Percentiles rank a stretch among this genome's conserved stretches.
Conservation (phyloP, 2,329 filamentous ascomycete genomes). For the Epichloe hybrida region DNA sequence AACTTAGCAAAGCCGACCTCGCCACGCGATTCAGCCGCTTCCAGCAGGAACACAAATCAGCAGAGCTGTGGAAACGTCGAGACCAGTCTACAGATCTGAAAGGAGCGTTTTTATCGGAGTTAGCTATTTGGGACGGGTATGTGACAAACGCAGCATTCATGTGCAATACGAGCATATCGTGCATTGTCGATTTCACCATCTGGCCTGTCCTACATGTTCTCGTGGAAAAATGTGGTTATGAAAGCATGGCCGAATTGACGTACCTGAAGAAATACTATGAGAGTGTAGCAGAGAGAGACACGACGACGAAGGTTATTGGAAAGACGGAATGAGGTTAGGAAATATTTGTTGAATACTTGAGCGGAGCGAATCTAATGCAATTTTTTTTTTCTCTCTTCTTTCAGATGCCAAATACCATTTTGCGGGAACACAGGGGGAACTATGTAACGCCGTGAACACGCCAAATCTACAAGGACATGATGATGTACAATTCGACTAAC, state of each 20-base stretch:
- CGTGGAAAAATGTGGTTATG: slow-evolving; percentile 19
- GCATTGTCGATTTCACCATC: slow-evolving; percentile 36
- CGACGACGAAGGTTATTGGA: slow-evolving; percentile 12
- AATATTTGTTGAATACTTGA: neutral
- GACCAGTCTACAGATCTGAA: neutral
- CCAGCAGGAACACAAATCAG: slow-evolving; percentile 24
- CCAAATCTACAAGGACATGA: too few species aligned
- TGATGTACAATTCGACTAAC: too few species aligned
- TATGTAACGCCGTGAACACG: too few species aligned
- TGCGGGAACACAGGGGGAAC: too few species aligned
- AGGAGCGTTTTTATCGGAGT: slow-evolving; percentile 17
- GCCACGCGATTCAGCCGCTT: slow-evolving; percentile 28
- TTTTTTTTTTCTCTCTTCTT: neutral
- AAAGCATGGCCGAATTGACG: slow-evolving; percentile 16
- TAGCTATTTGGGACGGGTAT: slow-evolving; percentile 29
- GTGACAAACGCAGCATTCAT: slow-evolving; percentile 5
- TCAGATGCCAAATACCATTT: too few species aligned
- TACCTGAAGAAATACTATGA: slow-evolving; percentile 26
- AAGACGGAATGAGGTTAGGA: neutral
- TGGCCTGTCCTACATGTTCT: slow-evolving; percentile 42
- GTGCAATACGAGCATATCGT: neutral
- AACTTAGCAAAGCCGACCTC: slow-evolving; percentile 15
- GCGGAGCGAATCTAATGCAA: neutral
- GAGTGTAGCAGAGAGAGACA: slow-evolving; percentile 12
- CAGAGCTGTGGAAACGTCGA: slow-evolving; percentile 11